phyloP scores from a whole-genome alignment of 805 yeast species.

The Hanseniaspora jakobsenii region DNA sequence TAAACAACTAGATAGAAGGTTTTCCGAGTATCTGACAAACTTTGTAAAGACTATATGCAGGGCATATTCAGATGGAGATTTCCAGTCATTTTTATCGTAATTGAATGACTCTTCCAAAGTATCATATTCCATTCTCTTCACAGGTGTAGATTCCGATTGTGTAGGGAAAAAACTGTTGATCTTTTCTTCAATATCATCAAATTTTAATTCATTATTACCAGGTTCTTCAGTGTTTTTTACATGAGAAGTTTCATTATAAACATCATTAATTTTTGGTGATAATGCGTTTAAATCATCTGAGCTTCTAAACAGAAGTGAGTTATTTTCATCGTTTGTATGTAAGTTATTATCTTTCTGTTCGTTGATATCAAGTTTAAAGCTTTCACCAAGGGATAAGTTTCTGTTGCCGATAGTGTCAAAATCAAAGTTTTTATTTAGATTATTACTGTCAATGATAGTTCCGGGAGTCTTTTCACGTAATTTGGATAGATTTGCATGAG shows the following conservation, averaged over 20 bases:
- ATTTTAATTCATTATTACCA: not conserved
- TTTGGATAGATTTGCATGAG: not conserved
- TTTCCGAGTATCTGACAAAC: constrained; percentile 86
- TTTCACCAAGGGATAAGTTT: not conserved
- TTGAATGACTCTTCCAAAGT: no score
- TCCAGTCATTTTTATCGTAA: no score
- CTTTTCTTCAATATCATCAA: not conserved
- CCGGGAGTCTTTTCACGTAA: not conserved
- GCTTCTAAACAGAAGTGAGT: not conserved
- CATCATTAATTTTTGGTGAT: not conserved
- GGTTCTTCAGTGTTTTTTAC: not conserved
- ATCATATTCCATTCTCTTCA: no score
- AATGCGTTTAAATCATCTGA: no score
- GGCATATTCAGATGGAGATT: constrained; percentile 79
- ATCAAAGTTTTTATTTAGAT: not conserved
- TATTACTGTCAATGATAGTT: not conserved
- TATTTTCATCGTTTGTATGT: not conserved
- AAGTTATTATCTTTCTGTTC: not conserved
- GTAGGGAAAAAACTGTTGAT: constrained; percentile 1
- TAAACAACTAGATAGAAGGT: constrained; percentile 64
- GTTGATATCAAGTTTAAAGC: not conserved
- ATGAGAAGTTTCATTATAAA: not conserved
- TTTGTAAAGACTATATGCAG: constrained; percentile 89
- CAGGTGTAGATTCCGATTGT: no score
- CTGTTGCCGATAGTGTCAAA: not conserved